A percentile compares a stretch with the other conserved stretches of the same genome.
Conservation (phyloP, 2,329 filamentous ascomycete species). For the Aspergillus pseudonomiae region DNA sequence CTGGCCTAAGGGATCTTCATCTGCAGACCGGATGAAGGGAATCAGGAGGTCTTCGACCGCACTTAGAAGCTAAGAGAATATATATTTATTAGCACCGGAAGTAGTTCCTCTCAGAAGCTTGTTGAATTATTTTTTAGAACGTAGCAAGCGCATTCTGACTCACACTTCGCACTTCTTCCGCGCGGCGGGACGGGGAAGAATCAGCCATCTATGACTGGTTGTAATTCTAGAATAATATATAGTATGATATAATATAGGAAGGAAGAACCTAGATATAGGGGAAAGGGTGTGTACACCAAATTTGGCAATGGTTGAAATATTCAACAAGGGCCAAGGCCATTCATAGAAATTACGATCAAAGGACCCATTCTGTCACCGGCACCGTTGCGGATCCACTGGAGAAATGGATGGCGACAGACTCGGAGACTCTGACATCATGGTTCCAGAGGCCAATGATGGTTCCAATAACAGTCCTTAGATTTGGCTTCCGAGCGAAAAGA, state of each 20-base stretch:
- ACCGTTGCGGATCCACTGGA: conserved; percentile 16
- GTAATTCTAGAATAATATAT: conserved; percentile 1
- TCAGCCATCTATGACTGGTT: conserved; percentile 26
- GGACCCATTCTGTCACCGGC: not conserved
- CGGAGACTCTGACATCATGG: conserved; percentile 19
- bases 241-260: not conserved
- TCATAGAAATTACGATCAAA: not conserved
- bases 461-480: not conserved
- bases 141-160: conserved; percentile 26
- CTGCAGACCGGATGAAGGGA: conserved; percentile 49
- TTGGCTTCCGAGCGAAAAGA: not conserved
- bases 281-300: not conserved
- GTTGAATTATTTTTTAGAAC: not conserved
- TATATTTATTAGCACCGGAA: not conserved
- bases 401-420: conserved; percentile 14
- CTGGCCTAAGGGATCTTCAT: conserved; percentile 30
- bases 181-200: conserved; percentile 31
- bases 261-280: not conserved
- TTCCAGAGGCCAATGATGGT: not conserved
- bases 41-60: conserved; percentile 49
- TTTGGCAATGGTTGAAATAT: not conserved
- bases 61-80: conserved; percentile 35
- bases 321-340: not conserved
- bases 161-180: conserved; percentile 47
- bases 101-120: not conserved